Evolutionary conservation across 108 stramenopile genomes (phyloP), one percentile per base, ranked within the genome.

Genomic region (Pseudonitzschia delicatissima): DNA sequence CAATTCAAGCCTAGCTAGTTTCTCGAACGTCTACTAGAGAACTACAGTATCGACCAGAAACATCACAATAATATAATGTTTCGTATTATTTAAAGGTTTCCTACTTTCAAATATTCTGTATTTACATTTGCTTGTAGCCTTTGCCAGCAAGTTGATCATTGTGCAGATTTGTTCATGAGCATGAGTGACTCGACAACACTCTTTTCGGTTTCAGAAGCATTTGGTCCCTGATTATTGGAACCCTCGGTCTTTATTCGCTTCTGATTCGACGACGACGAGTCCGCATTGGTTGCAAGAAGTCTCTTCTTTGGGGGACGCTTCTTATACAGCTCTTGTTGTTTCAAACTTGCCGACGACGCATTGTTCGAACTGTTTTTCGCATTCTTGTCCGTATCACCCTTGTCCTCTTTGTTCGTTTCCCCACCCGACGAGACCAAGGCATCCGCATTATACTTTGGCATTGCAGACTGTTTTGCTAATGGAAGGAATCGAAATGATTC

Each of bases 151-250:
- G 37, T 39, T 55, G 31, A 35, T 51, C 45, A 67, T 47, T 60
- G 58, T 29, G 57, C 45, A 31, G 64, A 65, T 35, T 73, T 73
- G 69, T 76, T 57, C 78, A 79, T 69, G 13, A 72, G 48, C 78
- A 85, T 77, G 18, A 85, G 63, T 0, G 84, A 82, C 60, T 85
- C 84, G 13, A 85, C 76, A 40, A 71, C 84, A 66, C 78, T 82
- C 64, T 82, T 79, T 69, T 82, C 81, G n/a, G 67, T 67, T 7
- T 58, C 71, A 26, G 47, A 39, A 6, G 73, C 58, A 25, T 33
- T 39, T 32, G 37, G 72, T 25, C 47, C 25, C 15, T 44, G 49
- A 12, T 52, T 21, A 57, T 29, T 40, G n/a, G 60, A 18, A 61
- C 25, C 40, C 33, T 39, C 35, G 37, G 44, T 53, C 34, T 45